Evolutionary conservation across 176 grass and related monocot genomes (phyloP).

Genomic region (Olyra latifolia): DNA sequence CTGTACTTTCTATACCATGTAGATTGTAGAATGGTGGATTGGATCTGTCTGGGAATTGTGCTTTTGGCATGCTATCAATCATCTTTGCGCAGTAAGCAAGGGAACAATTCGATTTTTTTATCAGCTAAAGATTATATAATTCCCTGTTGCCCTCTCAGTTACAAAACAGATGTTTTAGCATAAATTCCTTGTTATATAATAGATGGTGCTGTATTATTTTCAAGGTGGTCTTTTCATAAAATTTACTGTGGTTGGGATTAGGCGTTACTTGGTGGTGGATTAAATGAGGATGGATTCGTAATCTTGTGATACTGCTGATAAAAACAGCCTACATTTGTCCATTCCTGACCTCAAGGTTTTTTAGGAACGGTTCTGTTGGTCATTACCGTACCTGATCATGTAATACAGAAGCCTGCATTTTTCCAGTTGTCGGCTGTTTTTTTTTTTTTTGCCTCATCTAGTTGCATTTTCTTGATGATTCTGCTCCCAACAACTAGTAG

Average conservation of each 20-base stretch:
- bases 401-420: not conserved
- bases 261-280: not conserved
- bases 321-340: not conserved
- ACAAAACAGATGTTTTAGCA: not conserved
- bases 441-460: not conserved
- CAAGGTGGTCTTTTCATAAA: not conserved
- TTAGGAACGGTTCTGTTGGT: not conserved
- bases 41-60: not conserved
- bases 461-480: conserved; percentile 5
- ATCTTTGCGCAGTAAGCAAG: not conserved
- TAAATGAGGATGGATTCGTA: not conserved
- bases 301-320: not conserved
- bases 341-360: not conserved
- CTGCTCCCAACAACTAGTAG: not conserved
- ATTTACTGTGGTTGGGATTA: not conserved
- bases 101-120: not conserved
- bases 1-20: not conserved
- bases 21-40: not conserved
- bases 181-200: not conserved
- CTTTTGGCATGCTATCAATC: not conserved
- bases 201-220: not conserved
- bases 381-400: not conserved
- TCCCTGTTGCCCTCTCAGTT: not conserved
- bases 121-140: not conserved
- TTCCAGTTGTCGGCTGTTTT: not conserved